These are phyloP conservation scores for Stephania japonica DNA, from an alignment of 164 flowering plant species.

Conservation along the genomic window DNA sequence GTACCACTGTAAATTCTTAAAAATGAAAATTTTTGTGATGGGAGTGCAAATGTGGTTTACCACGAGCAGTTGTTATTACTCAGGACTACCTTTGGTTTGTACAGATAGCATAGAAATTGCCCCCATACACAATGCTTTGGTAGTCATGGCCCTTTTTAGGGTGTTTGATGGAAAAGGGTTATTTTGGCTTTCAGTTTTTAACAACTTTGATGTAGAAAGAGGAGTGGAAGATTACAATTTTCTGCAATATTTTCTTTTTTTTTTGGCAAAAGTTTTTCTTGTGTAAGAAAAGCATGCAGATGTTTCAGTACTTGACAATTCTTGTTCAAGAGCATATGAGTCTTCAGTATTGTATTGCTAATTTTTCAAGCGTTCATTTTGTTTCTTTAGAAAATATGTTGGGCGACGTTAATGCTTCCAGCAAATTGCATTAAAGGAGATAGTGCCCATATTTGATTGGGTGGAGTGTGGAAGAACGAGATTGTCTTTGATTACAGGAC, in stretches of 20 bases:
- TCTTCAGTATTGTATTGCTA: no score
- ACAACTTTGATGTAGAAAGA: neutral
- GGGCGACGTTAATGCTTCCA: no score
- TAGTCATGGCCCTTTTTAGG: neutral
- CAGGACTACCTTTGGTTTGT: neutral
- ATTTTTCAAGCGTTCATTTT: no score
- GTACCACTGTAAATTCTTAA: neutral
- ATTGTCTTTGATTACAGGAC: no score
- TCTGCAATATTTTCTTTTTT: neutral
- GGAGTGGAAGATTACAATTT: neutral
- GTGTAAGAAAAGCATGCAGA: neutral
- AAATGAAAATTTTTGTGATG: neutral
- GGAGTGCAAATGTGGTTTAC: neutral
- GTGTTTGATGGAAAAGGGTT: neutral
- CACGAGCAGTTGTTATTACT: neutral
- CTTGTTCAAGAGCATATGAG: no score
- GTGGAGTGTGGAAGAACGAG: neutral
- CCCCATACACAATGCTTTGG: neutral
- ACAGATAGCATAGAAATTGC: neutral
- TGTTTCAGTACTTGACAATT: neutral
- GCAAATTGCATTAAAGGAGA: no score
- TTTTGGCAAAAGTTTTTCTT: neutral
- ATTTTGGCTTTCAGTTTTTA: constrained; percentile 1
- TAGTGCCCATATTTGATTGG: no score
- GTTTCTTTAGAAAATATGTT: no score